These are phyloP conservation scores for Alternaria longipes DNA, from an alignment of 2,329 filamentous ascomycete genomes.

Conservation along the genomic window DNA sequence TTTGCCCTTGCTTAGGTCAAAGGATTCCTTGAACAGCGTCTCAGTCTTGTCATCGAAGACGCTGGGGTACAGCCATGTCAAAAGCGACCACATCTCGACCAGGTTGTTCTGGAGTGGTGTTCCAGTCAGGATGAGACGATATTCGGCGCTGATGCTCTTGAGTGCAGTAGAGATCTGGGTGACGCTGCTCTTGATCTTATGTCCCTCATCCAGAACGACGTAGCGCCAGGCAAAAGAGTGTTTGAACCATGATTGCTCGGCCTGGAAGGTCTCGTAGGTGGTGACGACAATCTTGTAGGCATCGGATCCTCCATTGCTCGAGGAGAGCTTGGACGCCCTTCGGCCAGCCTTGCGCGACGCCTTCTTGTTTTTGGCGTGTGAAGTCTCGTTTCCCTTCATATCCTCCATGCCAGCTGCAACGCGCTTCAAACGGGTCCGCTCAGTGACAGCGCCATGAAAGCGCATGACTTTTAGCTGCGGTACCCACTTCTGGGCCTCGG, in stretches of 20 bases:
- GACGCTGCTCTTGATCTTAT: slow-evolving; percentile 92
- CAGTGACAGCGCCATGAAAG: slow-evolving; percentile 89
- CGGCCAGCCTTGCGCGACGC: slow-evolving; percentile 81
- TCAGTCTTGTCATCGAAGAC: slow-evolving; percentile 63
- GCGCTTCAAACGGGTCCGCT: slow-evolving; percentile 76
- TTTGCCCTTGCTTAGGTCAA: slow-evolving; percentile 64
- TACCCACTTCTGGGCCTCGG: slow-evolving; percentile 98
- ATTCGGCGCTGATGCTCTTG: slow-evolving; percentile 57
- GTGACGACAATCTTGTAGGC: slow-evolving; percentile 75
- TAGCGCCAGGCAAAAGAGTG: slow-evolving; percentile 98
- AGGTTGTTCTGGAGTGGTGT: slow-evolving; percentile 69
- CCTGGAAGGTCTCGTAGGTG: slow-evolving; percentile 99
- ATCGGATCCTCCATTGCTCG: slow-evolving; percentile 31
- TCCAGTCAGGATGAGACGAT: slow-evolving; percentile 61
- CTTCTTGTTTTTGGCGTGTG: slow-evolving; percentile 87
- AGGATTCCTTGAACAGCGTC: slow-evolving; percentile 63
- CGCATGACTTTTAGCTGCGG: slow-evolving; percentile 85
- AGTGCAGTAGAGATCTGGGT: slow-evolving; percentile 56
- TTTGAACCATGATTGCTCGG: slow-evolving; percentile 89
- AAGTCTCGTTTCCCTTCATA: slow-evolving; percentile 56
- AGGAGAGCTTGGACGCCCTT: slow-evolving; percentile 40
- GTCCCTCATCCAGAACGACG: slow-evolving; percentile 99
- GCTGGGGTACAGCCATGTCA: slow-evolving; percentile 68
- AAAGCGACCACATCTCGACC: slow-evolving; percentile 65
- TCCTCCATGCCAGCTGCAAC: slow-evolving; percentile 58